Conservation (phyloP, 2,329 filamentous ascomycete species). For the Fusarium austroafricanum region DNA sequence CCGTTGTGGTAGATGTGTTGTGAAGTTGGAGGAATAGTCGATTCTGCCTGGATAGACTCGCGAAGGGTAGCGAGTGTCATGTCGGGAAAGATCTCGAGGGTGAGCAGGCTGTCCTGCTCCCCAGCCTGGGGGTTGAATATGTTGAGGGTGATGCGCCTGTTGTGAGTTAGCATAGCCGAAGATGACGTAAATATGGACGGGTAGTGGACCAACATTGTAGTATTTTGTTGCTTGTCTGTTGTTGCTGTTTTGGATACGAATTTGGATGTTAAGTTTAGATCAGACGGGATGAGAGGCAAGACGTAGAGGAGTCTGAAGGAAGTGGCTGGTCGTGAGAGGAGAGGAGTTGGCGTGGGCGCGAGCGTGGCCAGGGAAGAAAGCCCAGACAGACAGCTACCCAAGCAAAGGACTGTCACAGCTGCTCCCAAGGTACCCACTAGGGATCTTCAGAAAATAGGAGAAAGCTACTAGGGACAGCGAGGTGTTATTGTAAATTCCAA, state of each 20-base stretch:
- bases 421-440: constrained; percentile 4
- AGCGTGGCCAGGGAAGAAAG: constrained; percentile 12
- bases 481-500: background rate
- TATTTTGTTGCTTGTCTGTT: background rate
- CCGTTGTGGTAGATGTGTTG: constrained; percentile 95
- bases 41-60: constrained; percentile 87
- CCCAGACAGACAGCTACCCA: constrained; percentile 8
- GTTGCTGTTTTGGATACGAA: background rate
- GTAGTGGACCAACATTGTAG: constrained; percentile 38
- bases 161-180: constrained; percentile 30
- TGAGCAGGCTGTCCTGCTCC: constrained; percentile 79
- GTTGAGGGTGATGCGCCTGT: constrained; percentile 87
- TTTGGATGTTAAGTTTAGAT: background rate
- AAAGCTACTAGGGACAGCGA: background rate
- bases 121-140: constrained; percentile 79
- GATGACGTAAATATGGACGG: constrained; percentile 21
- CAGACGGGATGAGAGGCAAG: constrained; percentile 9
- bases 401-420: constrained; percentile 9
- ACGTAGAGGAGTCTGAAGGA: constrained; percentile 11
- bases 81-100: constrained; percentile 82
- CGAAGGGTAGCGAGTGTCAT: constrained; percentile 89
- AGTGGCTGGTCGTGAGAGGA: constrained; percentile 34
- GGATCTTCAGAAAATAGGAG: constrained; percentile 2
- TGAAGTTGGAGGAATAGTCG: constrained; percentile 74
- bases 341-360: constrained; percentile 10